Conservation (phyloP, 2,329 filamentous ascomycete genomes). For the Botrytis sinoallii region DNA sequence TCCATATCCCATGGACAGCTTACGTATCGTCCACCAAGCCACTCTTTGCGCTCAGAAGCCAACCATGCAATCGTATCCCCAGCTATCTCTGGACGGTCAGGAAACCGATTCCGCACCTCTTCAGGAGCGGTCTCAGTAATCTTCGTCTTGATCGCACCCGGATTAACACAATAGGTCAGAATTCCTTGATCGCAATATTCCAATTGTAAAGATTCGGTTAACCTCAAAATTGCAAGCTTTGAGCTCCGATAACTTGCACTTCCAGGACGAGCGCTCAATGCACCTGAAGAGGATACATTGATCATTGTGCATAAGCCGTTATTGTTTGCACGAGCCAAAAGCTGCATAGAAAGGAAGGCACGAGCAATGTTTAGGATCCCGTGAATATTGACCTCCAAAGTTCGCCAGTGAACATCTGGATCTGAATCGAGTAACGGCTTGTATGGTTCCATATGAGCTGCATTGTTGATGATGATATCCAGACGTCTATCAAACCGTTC, state of each 20-base stretch:
- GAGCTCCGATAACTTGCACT: slow-evolving; percentile 45
- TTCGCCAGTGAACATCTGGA: slow-evolving; percentile 24
- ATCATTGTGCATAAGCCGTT: slow-evolving; percentile 43
- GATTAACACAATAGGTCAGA: slow-evolving; percentile 43
- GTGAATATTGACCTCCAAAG: slow-evolving; percentile 27
- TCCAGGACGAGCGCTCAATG: slow-evolving; percentile 36
- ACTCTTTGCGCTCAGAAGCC: slow-evolving; percentile 43
- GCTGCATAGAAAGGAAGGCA: slow-evolving; percentile 25
- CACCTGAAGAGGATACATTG: slow-evolving; percentile 47
- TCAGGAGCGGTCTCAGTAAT: slow-evolving; percentile 32
- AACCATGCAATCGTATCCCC: slow-evolving; percentile 46
- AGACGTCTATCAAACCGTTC: slow-evolving; percentile 18
- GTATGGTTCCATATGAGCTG: slow-evolving; percentile 22
- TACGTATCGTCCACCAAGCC: slow-evolving; percentile 47
- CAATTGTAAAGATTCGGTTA: slow-evolving; percentile 47
- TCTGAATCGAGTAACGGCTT: slow-evolving; percentile 21
- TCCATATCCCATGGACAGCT: slow-evolving; percentile 47
- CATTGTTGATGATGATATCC: slow-evolving; percentile 31
- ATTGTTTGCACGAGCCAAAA: slow-evolving; percentile 23
- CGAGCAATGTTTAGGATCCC: slow-evolving; percentile 24
- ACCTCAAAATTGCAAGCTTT: slow-evolving; percentile 49
- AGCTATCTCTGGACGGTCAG: slow-evolving; percentile 19
- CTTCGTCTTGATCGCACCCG: slow-evolving; percentile 40
- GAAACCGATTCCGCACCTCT: slow-evolving; percentile 1
- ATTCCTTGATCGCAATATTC: slow-evolving; percentile 47